Evolutionary conservation across 2,329 filamentous ascomycete genomes (phyloP), one percentile per base, ranked within the genome.

Genomic region (Exserohilum turcica): DNA sequence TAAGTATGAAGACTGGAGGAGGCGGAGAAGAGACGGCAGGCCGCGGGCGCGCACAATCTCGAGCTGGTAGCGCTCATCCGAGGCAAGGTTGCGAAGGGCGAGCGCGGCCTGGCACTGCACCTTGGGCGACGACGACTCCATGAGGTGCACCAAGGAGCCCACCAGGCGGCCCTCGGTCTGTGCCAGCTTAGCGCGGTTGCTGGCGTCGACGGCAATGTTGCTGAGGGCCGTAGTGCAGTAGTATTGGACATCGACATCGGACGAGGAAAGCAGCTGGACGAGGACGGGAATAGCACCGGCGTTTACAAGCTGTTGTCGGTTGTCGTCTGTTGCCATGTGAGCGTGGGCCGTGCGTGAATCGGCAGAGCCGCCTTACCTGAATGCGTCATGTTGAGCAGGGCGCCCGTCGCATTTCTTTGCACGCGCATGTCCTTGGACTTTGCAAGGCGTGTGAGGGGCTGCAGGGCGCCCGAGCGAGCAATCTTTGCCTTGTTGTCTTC

Each of bases 401-500:
- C 94, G 48, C 94, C 94, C 0, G 94, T 99, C 52, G 94, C 94
- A 76, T 99, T 99, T 61, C 94, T 86, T 78, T 99, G 94, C 42
- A 99, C 94, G 51, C 94, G 87, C 94, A 97, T 97, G 70, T 99
- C 94, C 76, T 95, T 93, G 18, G 94, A 97, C 77, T 96, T 97
- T 57, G 94, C 94, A 52, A 99, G 80, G 59, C 90, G 86, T 39
- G 94, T 99, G 64, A 99, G 80, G 7, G 94, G 94, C 6, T 89
- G 91, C 51, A 99, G 82, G 48, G 94, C 94, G 53, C 94, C 94
- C 3, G 94, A 99, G 57, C 91, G 86, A 64, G 94, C 94, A 74
- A 99, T 99, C 79, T 96, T 97, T 53, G 94, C 92, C 79, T 99
- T 99, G 80, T 99, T 99, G 66, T 97, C 94, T 78, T 99, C 94